A percentile compares a stretch with the other conserved stretches of the same genome.
Conservation (phyloP, 2,329 filamentous ascomycete genomes). For the Ophiostoma quercus region DNA sequence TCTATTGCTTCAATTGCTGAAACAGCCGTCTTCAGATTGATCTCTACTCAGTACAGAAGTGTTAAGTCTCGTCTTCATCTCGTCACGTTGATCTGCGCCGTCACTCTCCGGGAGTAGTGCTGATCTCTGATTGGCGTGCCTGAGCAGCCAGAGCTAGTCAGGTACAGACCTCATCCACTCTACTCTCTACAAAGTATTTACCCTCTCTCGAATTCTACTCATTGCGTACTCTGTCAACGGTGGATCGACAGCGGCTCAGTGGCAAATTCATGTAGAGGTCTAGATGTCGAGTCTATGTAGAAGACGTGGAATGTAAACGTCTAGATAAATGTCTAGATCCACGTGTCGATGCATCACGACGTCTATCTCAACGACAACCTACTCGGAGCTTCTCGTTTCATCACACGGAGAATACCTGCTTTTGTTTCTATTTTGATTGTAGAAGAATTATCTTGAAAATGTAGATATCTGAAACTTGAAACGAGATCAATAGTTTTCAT, state of each 20-base stretch:
- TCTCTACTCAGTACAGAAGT: no score
- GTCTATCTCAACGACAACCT: background rate
- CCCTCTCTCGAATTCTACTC: background rate
- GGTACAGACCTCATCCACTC: background rate
- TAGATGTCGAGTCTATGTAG: background rate
- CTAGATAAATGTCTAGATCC: background rate
- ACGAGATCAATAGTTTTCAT: background rate
- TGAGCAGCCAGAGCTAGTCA: background rate
- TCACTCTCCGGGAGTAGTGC: background rate
- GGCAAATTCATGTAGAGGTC: background rate
- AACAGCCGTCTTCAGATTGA: background rate
- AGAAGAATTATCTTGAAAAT: background rate
- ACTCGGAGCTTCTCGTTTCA: background rate
- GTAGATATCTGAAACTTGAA: background rate
- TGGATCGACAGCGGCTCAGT: conserved; percentile 6
- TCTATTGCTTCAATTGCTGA: background rate
- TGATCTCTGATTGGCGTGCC: background rate
- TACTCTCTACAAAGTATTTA: background rate
- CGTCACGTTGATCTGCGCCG: background rate
- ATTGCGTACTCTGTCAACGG: background rate
- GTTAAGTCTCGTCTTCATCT: no score
- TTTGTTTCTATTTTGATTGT: background rate
- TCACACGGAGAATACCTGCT: background rate
- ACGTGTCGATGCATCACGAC: background rate
- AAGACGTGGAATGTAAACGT: background rate